Evolutionary conservation across 2,329 filamentous ascomycete species (phyloP), one percentile per base, ranked within the genome.

Genomic region (Exophiala oligosperma): DNA sequence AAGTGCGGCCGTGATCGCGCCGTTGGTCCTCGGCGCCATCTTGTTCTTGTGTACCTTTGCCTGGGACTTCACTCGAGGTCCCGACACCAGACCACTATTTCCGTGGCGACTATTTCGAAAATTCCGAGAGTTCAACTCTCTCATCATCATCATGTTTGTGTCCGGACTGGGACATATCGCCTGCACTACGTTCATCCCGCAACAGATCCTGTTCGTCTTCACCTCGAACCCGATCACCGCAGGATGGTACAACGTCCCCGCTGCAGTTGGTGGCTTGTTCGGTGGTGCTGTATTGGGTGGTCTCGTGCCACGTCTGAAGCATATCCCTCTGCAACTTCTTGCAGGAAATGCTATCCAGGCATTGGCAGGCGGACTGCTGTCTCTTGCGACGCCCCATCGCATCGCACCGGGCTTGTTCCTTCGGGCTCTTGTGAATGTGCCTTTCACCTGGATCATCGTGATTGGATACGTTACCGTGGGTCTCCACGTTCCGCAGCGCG

Each of bases 11-110:
- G 73, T 76, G 0, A 63, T 73, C 32, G 62, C 54, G 23, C 69
- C 71, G 1, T 62, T 77, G n/a, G 64, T 77, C 24, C 65, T 75
- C n/a, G 76, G 76, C 24, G 62, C 73, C 35, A 61, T 66, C 9
- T 66, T 69, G 1, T 62, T 77, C n/a, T 63, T 66, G 3, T 61
- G 49, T 1, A 77, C 77, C 59, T 72, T 71, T 52, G 52, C 73
- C 43, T 77, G 73, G 58, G 72, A 77, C 68, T 70, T 66, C 17
- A 72, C 49, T 17, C 17, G 17, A 14, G 29, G 49, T 14, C 23
- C 28, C 14, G 28, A 9, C 6, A 21, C 49, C 11, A n/a, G 49
- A 23, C 49, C 49, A 21, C 49, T 51, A 21, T 51, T 51, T 32
- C 49, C 49, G 2, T 51, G 17, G n/a, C 26, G 49, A 23, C 49